These are phyloP conservation scores for Candida ponderosae DNA, from an alignment of 805 yeast genomes.

Conservation along the genomic window DNA sequence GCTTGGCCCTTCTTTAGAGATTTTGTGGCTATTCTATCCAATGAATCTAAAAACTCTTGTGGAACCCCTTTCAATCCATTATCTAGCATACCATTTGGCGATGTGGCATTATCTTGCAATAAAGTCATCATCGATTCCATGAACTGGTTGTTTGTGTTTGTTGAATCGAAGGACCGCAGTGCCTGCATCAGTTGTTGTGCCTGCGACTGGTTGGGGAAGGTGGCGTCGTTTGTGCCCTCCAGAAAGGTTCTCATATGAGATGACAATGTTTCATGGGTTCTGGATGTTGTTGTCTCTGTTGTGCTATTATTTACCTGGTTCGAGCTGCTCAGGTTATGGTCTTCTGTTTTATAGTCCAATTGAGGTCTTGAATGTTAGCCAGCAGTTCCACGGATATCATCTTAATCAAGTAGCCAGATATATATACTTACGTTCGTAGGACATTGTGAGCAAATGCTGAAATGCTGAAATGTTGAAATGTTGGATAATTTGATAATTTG, in stretches of 20 bases:
- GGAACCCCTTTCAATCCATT: slow-evolving; percentile 45
- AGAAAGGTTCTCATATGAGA: slow-evolving; percentile 9
- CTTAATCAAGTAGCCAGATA: too few relatives aligned
- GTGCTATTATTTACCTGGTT: slow-evolving; percentile 1
- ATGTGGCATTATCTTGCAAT: slow-evolving; percentile 2
- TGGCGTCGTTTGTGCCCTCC: slow-evolving; percentile 7
- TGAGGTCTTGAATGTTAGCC: too few relatives aligned
- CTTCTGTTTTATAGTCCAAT: too few relatives aligned
- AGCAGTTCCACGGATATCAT: too few relatives aligned
- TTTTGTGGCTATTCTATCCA: slow-evolving; percentile 59
- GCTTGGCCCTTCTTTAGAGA: slow-evolving; percentile 40
- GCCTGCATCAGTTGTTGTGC: slow-evolving; percentile 13
- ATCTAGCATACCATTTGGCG: slow-evolving; percentile 9
- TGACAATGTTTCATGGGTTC: slow-evolving; percentile 13
- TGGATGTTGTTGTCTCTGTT: slow-evolving; percentile 1
- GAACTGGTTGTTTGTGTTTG: slow-evolving; percentile 1
- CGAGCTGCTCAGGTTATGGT: slow-evolving; percentile 15
- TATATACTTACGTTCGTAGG: not conserved
- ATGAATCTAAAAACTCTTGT: slow-evolving; percentile 62
- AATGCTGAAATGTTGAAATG: too few relatives aligned
- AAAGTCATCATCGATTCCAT: not conserved
- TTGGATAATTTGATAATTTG: too few relatives aligned
- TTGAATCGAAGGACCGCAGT: slow-evolving; percentile 7
- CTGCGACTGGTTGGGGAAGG: slow-evolving; percentile 13
- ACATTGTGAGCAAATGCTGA: too few relatives aligned